Evolutionary conservation across 2,329 filamentous ascomycete genomes (phyloP).

Genomic region (Parastagonospora nodorum): DNA sequence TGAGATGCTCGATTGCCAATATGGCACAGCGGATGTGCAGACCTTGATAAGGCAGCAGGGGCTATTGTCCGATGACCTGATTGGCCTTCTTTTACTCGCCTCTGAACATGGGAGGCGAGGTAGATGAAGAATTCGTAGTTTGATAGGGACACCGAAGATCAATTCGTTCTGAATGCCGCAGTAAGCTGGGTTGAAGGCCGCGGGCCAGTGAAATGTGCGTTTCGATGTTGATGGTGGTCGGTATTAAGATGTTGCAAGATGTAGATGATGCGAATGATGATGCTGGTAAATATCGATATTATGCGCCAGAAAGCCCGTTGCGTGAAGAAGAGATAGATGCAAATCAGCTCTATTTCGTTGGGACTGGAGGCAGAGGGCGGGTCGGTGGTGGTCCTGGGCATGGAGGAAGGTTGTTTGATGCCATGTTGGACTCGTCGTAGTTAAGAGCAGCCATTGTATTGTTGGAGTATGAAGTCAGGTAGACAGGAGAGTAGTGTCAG

Average conservation of each 20-base stretch:
- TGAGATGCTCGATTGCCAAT: no score
- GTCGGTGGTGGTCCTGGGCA: conserved; percentile 56
- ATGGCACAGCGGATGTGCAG: no score
- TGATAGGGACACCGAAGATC: conserved; percentile 31
- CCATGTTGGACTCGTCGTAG: conserved; percentile 47
- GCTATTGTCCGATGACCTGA: conserved; percentile 12
- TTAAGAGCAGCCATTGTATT: conserved; percentile 40
- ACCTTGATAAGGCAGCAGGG: no score
- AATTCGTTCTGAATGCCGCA: conserved; percentile 30
- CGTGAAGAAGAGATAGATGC: conserved; percentile 22
- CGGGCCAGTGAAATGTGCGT: conserved; percentile 18
- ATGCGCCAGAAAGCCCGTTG: conserved; percentile 32
- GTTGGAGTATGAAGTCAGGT: conserved; percentile 11
- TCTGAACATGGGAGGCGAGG: conserved; percentile 21
- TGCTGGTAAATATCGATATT: conserved; percentile 25
- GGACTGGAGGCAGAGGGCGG: conserved; percentile 53
- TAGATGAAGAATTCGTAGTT: conserved; percentile 30
- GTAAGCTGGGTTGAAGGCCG: conserved; percentile 28
- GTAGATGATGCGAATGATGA: conserved; percentile 12
- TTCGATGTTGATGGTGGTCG: conserved; percentile 19
- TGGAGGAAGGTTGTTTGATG: conserved; percentile 51
- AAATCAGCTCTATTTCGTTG: conserved; percentile 45
- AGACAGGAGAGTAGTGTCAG: conserved; percentile 4
- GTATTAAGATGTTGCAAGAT: conserved; percentile 22
- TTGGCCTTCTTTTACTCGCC: conserved; percentile 26